Conservation (phyloP, 192 early-diverging fungal species). For the Spizellomyces punctatus region DNA sequence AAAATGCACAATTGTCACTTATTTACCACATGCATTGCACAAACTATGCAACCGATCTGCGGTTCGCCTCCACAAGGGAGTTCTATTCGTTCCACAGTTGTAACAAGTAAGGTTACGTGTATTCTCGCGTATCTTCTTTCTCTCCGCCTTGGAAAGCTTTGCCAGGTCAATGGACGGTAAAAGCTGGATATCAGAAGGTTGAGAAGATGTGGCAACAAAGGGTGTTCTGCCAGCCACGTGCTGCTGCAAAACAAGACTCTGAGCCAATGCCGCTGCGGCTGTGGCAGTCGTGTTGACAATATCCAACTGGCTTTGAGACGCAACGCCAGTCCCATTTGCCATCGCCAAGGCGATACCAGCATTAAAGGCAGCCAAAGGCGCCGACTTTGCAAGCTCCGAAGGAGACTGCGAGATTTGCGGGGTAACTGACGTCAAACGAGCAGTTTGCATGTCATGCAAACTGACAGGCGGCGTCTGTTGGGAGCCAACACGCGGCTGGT, state of each 20-base stretch:
- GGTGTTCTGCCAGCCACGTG: background rate
- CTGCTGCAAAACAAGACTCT: slow-evolving; percentile 9
- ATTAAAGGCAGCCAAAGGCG: too few species aligned
- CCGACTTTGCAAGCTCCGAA: too few species aligned
- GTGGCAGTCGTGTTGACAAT: background rate
- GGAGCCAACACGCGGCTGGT: too few species aligned
- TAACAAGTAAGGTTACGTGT: slow-evolving; percentile 58
- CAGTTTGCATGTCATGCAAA: too few species aligned
- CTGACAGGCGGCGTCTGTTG: too few species aligned
- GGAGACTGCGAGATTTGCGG: too few species aligned
- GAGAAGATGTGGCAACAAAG: background rate
- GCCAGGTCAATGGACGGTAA: slow-evolving; percentile 1
- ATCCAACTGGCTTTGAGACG: slow-evolving; percentile 3
- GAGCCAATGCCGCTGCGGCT: slow-evolving; percentile 2
- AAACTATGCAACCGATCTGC: slow-evolving; percentile 74
- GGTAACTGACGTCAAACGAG: too few species aligned
- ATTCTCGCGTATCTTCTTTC: slow-evolving; percentile 47
- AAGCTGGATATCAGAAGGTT: background rate
- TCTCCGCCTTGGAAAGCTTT: slow-evolving; percentile 38
- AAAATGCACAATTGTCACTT: slow-evolving; percentile 16
- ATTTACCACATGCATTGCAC: slow-evolving; percentile 89
- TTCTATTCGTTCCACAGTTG: slow-evolving; percentile 77
- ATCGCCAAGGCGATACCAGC: too few species aligned
- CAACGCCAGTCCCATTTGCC: too few species aligned
- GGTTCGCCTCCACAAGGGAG: slow-evolving; percentile 80